Conservation (phyloP, 2,329 filamentous ascomycete species). For the Calcarisporium arbuscula region DNA sequence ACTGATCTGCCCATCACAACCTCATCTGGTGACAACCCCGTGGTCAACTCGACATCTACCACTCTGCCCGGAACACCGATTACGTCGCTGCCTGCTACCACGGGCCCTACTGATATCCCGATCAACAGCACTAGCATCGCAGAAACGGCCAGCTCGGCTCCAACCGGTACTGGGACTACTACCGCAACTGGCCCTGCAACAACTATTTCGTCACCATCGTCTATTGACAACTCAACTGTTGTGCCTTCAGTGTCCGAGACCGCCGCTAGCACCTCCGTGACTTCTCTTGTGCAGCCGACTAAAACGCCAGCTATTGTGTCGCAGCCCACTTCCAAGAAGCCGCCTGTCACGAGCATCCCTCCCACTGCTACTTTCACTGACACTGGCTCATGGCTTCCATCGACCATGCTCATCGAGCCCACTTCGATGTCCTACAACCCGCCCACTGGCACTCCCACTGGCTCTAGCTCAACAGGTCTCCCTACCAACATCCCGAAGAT, state of each 20-base stretch:
- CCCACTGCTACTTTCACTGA: constrained; percentile 37
- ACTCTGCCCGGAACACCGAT: neutral
- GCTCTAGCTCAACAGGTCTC: constrained; percentile 45
- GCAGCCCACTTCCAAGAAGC: constrained; percentile 2
- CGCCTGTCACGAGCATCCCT: constrained; percentile 32
- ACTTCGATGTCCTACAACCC: constrained; percentile 29
- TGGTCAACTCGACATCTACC: constrained; percentile 7
- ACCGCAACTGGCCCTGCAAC: neutral
- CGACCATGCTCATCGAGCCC: constrained; percentile 53
- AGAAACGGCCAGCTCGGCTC: constrained; percentile 4
- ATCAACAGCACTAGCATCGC: constrained; percentile 6
- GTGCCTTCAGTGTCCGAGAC: no score
- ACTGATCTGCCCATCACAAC: constrained; percentile 7
- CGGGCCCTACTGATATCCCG: constrained; percentile 3
- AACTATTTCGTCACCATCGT: neutral
- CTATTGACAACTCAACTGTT: no score
- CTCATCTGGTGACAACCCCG: constrained; percentile 6
- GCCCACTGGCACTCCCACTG: constrained; percentile 26
- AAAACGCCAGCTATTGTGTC: constrained; percentile 3
- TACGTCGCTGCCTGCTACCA: neutral
- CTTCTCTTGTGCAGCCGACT: constrained; percentile 4
- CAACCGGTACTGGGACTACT: constrained; percentile 3
- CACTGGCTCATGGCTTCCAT: constrained; percentile 46
- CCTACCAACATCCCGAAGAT: constrained; percentile 65
- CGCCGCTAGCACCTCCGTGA: constrained; percentile 2